A percentile compares a stretch with the other conserved stretches of the same genome.
Conservation (phyloP, 257 asterid genomes). For the Paraleonurus japonicus region DNA sequence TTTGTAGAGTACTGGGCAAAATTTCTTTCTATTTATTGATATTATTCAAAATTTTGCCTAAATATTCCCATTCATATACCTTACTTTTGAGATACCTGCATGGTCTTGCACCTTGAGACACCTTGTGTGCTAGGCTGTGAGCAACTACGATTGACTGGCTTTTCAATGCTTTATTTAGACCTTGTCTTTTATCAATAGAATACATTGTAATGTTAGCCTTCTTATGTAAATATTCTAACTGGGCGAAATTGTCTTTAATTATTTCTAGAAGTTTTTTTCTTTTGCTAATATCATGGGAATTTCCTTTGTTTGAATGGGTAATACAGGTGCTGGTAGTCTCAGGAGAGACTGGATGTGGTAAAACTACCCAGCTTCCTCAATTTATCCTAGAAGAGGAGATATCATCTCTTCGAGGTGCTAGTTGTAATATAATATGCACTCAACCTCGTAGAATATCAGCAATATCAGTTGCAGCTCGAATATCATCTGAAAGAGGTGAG, state of each 20-base stretch:
- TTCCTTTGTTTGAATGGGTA: slow-evolving; percentile 18
- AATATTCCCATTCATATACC: background rate
- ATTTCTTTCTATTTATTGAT: background rate
- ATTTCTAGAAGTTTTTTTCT: background rate
- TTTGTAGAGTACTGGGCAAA: slow-evolving; percentile 2
- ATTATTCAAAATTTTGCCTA: background rate
- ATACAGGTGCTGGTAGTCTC: slow-evolving; percentile 89
- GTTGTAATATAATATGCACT: slow-evolving; percentile 86
- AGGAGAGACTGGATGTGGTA: slow-evolving; percentile 99
- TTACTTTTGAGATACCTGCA: background rate
- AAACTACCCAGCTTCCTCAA: slow-evolving; percentile 98
- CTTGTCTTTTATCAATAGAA: background rate
- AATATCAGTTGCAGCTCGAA: slow-evolving; percentile 91
- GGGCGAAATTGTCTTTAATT: background rate
- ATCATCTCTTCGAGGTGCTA: slow-evolving; percentile 72
- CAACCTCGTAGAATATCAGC: slow-evolving; percentile 99
- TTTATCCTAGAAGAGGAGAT: slow-evolving; percentile 91
- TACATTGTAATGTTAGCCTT: background rate
- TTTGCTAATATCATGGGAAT: slow-evolving; percentile 8
- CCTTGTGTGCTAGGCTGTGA: background rate
- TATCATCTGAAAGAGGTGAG: slow-evolving; percentile 93
- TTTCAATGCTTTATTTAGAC: slow-evolving; percentile 2
- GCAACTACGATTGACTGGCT: background rate
- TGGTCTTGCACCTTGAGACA: background rate
- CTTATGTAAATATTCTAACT: background rate